A percentile compares a stretch with the other conserved stretches of the same genome.
Evolutionary conservation across 805 yeast species (phyloP).

Genomic region (Saccharomycopsis fibuligera): DNA sequence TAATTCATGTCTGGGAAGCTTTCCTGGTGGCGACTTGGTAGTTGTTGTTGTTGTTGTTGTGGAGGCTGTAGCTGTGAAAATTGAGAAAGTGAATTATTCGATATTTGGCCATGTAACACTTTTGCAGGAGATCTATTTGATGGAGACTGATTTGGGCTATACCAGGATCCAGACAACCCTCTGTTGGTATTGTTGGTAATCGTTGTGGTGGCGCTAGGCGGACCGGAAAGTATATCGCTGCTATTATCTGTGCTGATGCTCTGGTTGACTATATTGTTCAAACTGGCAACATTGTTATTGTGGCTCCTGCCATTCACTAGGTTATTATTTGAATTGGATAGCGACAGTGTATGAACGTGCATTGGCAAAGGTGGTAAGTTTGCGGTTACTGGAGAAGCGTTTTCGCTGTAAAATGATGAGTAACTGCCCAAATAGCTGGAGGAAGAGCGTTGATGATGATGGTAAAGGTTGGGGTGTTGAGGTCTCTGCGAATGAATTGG

Average conservation of each 20-base stretch:
- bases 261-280: background rate
- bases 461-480: conserved; percentile 4
- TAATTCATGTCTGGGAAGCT: too few relatives aligned
- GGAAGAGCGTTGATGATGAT: conserved; percentile 7
- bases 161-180: too few relatives aligned
- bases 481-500: conserved; percentile 12
- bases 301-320: too few relatives aligned
- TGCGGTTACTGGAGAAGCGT: conserved; percentile 7
- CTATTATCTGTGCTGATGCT: background rate
- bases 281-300: too few relatives aligned
- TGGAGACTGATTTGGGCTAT: conserved; percentile 19
- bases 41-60: conserved; percentile 3
- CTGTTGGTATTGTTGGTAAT: background rate
- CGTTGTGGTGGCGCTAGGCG: background rate
- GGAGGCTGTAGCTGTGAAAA: background rate
- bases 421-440: conserved; percentile 8
- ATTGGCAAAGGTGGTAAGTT: conserved; percentile 9
- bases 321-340: background rate
- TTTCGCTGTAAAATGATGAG: conserved; percentile 1
- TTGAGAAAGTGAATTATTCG: background rate
- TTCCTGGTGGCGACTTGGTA: too few relatives aligned
- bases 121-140: conserved; percentile 5
- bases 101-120: background rate
- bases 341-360: background rate
- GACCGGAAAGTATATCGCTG: background rate